Conservation (phyloP, 2,329 filamentous ascomycete genomes). For the Colletotrichum sp. region DNA sequence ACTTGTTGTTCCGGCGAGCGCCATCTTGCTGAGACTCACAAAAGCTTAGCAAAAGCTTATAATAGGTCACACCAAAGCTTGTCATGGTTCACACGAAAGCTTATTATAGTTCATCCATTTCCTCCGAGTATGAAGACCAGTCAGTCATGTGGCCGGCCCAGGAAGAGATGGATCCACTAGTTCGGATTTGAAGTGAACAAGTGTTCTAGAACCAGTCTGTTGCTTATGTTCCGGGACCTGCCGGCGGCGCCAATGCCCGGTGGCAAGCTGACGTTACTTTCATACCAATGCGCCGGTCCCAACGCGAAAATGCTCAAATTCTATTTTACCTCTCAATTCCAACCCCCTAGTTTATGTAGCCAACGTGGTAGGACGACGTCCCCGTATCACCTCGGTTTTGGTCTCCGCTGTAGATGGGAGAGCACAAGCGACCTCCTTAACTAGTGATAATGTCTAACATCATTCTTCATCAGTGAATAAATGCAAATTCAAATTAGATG, state of each 20-base stretch:
- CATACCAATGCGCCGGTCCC: not conserved
- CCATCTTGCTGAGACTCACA: not conserved
- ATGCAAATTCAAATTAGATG: not conserved
- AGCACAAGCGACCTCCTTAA: not conserved
- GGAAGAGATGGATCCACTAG: not conserved
- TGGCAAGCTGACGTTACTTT: not conserved
- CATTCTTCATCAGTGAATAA: not conserved
- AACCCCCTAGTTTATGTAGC: not conserved
- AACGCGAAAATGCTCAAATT: not conserved
- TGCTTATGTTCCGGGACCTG: not conserved
- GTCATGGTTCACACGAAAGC: not conserved
- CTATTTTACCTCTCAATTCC: not conserved
- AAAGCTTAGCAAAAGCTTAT: not conserved
- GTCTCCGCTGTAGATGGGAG: too few relatives aligned
- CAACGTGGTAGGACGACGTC: not conserved
- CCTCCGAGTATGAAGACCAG: too few relatives aligned
- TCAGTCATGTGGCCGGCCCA: not conserved
- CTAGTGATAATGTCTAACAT: fast-evolving
- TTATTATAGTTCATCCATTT: not conserved
- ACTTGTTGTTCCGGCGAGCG: not conserved
- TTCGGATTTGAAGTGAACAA: not conserved
- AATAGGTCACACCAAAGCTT: not conserved
- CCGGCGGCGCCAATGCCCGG: not conserved
- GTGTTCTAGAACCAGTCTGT: not conserved
- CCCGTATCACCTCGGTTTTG: too few relatives aligned